Percentiles rank a stretch among this genome's conserved stretches.
phyloP scores from a whole-genome alignment of 2,329 filamentous ascomycete genomes.

The Fusarium piperis region DNA sequence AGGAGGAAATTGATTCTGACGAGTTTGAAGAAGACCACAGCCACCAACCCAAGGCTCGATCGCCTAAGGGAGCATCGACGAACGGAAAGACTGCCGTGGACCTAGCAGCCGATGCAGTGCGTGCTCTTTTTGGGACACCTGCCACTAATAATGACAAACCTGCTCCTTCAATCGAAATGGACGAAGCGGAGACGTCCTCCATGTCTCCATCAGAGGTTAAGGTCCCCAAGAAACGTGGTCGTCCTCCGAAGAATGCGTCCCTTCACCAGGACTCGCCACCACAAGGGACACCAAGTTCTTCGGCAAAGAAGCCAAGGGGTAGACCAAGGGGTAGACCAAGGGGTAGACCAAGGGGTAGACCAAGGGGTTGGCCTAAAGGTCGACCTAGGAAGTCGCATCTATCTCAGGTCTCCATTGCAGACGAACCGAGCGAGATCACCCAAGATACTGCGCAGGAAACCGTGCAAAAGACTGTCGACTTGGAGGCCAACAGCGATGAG shows the following conservation, averaged over 20 bases:
- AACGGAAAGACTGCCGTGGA: constrained; percentile 48
- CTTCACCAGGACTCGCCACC: neutral
- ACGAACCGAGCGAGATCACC: neutral
- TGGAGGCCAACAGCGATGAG: constrained; percentile 11
- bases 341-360: constrained; percentile 43
- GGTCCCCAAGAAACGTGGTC: constrained; percentile 40
- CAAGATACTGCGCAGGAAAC: neutral
- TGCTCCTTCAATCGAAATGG: neutral
- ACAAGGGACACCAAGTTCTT: neutral
- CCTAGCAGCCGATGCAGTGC: constrained; percentile 51
- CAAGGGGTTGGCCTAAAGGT: constrained; percentile 41
- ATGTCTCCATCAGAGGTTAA: constrained; percentile 2
- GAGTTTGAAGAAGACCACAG: constrained; percentile 56
- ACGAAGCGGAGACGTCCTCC: neutral
- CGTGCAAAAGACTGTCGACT: neutral
- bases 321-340: constrained; percentile 38
- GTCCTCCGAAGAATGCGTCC: constrained; percentile 46
- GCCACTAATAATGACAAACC: neutral
- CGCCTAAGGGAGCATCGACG: constrained; percentile 5
- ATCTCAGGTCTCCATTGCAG: constrained; percentile 14
- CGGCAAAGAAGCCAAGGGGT: constrained; percentile 33
- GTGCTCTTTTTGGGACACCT: constrained; percentile 40
- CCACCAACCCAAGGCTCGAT: constrained; percentile 22
- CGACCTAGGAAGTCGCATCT: constrained; percentile 42
- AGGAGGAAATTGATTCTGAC: constrained; percentile 55